A percentile compares a stretch with the other conserved stretches of the same genome.
Conservation (phyloP, 352 stramenopile species). For the Pythium dissotocum region DNA sequence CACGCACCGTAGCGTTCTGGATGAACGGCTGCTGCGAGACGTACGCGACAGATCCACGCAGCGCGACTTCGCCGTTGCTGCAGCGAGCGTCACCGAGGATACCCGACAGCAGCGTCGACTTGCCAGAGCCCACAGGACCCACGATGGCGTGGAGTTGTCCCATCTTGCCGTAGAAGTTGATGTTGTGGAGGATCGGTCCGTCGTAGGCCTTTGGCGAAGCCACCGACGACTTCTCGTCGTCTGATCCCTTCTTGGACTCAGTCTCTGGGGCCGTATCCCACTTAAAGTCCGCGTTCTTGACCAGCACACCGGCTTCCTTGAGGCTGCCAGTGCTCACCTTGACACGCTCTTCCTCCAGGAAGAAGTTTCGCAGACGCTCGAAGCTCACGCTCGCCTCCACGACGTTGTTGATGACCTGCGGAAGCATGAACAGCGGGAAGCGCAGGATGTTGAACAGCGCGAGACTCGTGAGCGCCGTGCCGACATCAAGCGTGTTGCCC, state of each 20-base stretch:
- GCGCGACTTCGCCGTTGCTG: slow-evolving; percentile 25
- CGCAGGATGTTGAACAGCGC: slow-evolving; percentile 95
- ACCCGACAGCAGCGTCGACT: slow-evolving; percentile 63
- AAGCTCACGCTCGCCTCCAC: slow-evolving; percentile 86
- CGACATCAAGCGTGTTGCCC: slow-evolving; percentile 87
- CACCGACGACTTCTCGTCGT: slow-evolving; percentile 51
- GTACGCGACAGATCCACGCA: slow-evolving; percentile 52
- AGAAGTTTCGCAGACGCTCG: slow-evolving; percentile 64
- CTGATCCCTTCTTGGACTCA: slow-evolving; percentile 34
- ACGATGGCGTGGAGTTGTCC: slow-evolving; percentile 78
- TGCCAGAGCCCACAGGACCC: slow-evolving; percentile 78
- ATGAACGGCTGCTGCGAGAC: slow-evolving; percentile 63
- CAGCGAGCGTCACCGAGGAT: slow-evolving; percentile 46
- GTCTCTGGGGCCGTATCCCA: slow-evolving; percentile 43
- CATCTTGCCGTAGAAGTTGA: slow-evolving; percentile 70
- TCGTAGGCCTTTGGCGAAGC: slow-evolving; percentile 31
- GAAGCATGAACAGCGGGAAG: slow-evolving; percentile 96
- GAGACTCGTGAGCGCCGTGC: slow-evolving; percentile 89
- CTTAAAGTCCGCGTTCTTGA: slow-evolving; percentile 65
- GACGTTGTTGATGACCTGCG: slow-evolving; percentile 93
- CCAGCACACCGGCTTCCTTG: slow-evolving; percentile 48
- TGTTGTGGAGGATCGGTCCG: slow-evolving; percentile 40
- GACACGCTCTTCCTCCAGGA: slow-evolving; percentile 69
- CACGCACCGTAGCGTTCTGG: slow-evolving; percentile 47
- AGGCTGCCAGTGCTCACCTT: slow-evolving; percentile 81